Evolutionary conservation across 208 protist genomes (phyloP).

Genomic region (Crithidia sp.): DNA sequence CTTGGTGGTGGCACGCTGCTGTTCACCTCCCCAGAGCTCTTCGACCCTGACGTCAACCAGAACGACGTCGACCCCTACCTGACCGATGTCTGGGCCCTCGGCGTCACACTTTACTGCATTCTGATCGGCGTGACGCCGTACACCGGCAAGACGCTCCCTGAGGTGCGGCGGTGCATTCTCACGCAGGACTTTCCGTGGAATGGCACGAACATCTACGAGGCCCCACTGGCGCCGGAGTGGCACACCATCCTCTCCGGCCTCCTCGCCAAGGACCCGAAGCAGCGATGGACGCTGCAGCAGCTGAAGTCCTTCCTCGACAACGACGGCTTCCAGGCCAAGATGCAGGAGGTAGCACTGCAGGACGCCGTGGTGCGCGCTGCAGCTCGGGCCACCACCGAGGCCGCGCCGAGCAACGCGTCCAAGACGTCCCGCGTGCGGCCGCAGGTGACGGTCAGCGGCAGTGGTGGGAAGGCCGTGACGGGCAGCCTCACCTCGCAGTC

Average conservation of each 20-base stretch:
- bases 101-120: constrained; percentile 85
- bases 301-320: constrained; percentile 66
- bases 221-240: constrained; percentile 49
- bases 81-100: constrained; percentile 84
- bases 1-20: constrained; percentile 66
- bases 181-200: constrained; percentile 52
- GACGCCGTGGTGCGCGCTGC: constrained; percentile 4
- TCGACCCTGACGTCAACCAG: constrained; percentile 24
- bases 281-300: constrained; percentile 60
- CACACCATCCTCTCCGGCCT: constrained; percentile 61
- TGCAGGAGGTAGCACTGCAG: constrained; percentile 18
- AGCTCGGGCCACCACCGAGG: neutral
- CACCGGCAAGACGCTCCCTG: constrained; percentile 42
- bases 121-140: constrained; percentile 79
- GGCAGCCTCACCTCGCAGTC: constrained; percentile 2
- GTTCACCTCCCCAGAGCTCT: constrained; percentile 78
- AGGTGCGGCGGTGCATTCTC: constrained; percentile 51
- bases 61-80: constrained; percentile 48
- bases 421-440: neutral
- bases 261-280: constrained; percentile 69
- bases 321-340: constrained; percentile 31
- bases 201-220: constrained; percentile 31
- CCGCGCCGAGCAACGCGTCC: neutral
- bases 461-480: neutral
- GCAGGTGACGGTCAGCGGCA: neutral